phyloP scores from a whole-genome alignment of 2,329 filamentous ascomycete species.

The Colletotrichum horii region DNA sequence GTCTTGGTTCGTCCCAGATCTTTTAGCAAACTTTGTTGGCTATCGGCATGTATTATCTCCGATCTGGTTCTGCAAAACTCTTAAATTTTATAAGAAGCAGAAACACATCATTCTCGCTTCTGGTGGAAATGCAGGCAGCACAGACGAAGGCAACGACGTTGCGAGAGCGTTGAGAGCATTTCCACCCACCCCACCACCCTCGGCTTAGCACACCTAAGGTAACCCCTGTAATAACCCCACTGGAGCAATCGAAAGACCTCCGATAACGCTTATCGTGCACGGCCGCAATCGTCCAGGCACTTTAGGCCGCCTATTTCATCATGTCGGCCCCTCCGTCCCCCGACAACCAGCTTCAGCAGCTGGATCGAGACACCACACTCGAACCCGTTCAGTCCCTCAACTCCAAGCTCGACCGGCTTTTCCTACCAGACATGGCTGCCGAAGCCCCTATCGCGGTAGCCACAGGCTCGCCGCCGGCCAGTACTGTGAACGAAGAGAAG shows the following conservation, averaged over 20 bases:
- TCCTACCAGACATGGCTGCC: not conserved
- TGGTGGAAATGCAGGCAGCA: not conserved
- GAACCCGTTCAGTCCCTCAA: not conserved
- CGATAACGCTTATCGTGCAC: conserved; percentile 4
- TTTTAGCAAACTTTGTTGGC: not conserved
- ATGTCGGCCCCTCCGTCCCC: not conserved
- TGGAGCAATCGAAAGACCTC: not conserved
- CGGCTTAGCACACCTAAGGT: not conserved
- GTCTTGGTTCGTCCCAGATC: not conserved
- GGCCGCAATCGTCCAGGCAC: not conserved
- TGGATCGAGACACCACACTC: not conserved
- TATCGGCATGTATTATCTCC: not conserved
- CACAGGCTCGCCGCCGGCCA: not conserved
- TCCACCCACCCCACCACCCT: not conserved
- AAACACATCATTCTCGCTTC: not conserved
- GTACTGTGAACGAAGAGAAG: conserved; percentile 12
- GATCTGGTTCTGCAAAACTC: not conserved
- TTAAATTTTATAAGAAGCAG: not conserved
- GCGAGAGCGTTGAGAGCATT: not conserved
- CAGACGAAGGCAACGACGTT: not conserved
- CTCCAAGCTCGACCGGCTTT: not conserved
- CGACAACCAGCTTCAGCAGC: conserved; percentile 3
- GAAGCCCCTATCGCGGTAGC: not conserved
- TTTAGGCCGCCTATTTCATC: not conserved
- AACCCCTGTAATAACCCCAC: not conserved